These are phyloP conservation scores for Diplodia seriata DNA, from an alignment of 2,329 filamentous ascomycete species.

Conservation along the genomic window DNA sequence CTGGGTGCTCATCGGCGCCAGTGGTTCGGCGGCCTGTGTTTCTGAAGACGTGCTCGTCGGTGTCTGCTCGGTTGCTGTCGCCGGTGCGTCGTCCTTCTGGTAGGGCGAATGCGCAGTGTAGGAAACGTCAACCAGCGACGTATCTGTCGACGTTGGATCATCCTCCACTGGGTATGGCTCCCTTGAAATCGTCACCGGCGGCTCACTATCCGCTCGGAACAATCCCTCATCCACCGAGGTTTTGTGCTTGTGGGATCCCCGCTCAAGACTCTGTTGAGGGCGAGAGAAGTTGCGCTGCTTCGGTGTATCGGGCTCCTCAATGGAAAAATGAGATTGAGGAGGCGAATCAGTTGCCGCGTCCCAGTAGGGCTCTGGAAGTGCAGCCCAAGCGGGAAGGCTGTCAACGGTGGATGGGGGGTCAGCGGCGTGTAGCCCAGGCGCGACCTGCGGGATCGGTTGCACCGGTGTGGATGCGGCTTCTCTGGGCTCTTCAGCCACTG, in stretches of 20 bases:
- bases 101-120: background rate
- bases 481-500: background rate
- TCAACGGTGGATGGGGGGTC: background rate
- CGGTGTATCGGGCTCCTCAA: background rate
- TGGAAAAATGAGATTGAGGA: background rate
- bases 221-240: background rate
- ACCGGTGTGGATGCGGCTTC: background rate
- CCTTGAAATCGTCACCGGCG: constrained; percentile 20
- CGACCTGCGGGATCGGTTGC: background rate
- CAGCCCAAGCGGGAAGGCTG: constrained; percentile 11
- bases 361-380: constrained; percentile 25
- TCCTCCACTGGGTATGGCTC: constrained; percentile 14
- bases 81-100: background rate
- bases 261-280: background rate
- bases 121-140: constrained; percentile 11
- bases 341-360: constrained; percentile 3
- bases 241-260: too few species aligned
- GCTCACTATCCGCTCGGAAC: constrained; percentile 6
- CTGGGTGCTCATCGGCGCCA: background rate
- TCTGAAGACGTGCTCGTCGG: background rate
- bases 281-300: constrained; percentile 1
- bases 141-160: constrained; percentile 16
- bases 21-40: background rate
- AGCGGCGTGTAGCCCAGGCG: background rate
- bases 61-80: background rate